Base-by-base conservation (phyloP, 179 eudicot species). In the Actinidia polygama region DNA sequence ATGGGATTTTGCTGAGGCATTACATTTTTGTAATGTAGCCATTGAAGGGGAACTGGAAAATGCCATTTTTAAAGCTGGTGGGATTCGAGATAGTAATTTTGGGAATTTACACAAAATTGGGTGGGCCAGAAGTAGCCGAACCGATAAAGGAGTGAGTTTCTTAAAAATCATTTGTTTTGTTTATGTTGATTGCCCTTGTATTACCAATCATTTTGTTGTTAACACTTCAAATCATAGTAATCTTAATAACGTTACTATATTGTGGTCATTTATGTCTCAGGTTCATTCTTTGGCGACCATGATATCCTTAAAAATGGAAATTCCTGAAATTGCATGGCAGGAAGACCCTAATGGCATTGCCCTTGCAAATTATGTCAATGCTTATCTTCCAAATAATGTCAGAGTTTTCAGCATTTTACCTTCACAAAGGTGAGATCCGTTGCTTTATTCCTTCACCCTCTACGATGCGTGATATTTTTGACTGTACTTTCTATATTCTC, bases 41-140 rank as follows among this genome's bases (percentile, higher is more conserved):
- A 91, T 96, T 69, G 99, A 96, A 87, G 94, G 87, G 80, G 99
- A 90, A 57, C 83, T 96, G 84, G 99, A 96, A 85, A 90, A 54
- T 64, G 98, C 99, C 63, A 86, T 96, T 71, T 94, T 88, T 85
- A 89, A 87, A 85, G 98, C 91, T 50, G 99, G 99, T 83, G 99
- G 97, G 55, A 96, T 96, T 83, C 86, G 86, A 10, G 98, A 94
- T 12, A 90, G 90, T 86, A 96, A 96, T 84, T 94, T 74, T 81
- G 98, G 99, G 59, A 82, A 94, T 82, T 86, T 96, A 85, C 70
- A 92, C 77, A 96, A 93, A 83, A 91, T 96, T 85, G 92, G 90
- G n/a, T 96, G 99, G 99, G 92, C 88, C 10, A 91, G 96, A 83
- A 96, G 99, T 87, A 96, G 98, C 80, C 90, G 98, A 73, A 96